Evolutionary conservation across 2,329 filamentous ascomycete genomes (phyloP).

Genomic region (Aureobasidium sp.): DNA sequence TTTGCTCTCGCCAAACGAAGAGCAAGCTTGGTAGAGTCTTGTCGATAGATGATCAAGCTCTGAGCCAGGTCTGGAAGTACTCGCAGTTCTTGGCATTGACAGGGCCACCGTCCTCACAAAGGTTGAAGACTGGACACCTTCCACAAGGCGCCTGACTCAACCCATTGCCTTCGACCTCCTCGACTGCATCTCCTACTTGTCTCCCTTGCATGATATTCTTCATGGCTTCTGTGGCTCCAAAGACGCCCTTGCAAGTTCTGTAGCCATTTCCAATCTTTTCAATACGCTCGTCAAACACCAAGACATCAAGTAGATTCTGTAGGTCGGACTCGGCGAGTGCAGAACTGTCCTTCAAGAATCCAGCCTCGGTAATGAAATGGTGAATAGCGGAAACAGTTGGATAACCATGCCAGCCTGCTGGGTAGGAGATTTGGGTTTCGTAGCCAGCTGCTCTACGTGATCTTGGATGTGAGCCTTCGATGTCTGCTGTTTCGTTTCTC

Average conservation of each 20-base stretch:
- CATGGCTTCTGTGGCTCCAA: conserved; percentile 19
- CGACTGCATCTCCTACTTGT: conserved; percentile 29
- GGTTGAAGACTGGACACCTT: conserved; percentile 82
- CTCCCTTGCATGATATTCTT: conserved; percentile 16
- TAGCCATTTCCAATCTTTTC: conserved; percentile 54
- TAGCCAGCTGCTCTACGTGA: conserved; percentile 21
- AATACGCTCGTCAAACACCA: conserved; percentile 80
- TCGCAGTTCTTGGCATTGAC: conserved; percentile 85
- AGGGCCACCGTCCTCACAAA: conserved; percentile 84
- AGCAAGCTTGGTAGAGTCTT: background rate
- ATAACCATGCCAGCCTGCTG: conserved; percentile 51
- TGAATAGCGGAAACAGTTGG: conserved; percentile 76
- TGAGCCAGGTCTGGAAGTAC: conserved; percentile 84
- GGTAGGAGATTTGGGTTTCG: conserved; percentile 25
- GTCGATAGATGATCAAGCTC: conserved; percentile 15
- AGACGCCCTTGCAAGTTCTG: conserved; percentile 34
- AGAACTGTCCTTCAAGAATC: conserved; percentile 60
- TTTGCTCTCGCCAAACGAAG: background rate
- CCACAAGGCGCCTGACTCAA: conserved; percentile 88
- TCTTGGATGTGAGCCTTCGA: conserved; percentile 28
- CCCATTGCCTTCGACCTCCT: conserved; percentile 55
- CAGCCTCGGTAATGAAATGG: conserved; percentile 59
- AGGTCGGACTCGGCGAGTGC: conserved; percentile 61
- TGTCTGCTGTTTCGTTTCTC: conserved; percentile 22
- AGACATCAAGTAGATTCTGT: conserved; percentile 76